A percentile compares a stretch with the other conserved stretches of the same genome.
These are phyloP conservation scores for Fusarium sp. DNA, from an alignment of 2,329 filamentous ascomycete species.

Conservation along the genomic window DNA sequence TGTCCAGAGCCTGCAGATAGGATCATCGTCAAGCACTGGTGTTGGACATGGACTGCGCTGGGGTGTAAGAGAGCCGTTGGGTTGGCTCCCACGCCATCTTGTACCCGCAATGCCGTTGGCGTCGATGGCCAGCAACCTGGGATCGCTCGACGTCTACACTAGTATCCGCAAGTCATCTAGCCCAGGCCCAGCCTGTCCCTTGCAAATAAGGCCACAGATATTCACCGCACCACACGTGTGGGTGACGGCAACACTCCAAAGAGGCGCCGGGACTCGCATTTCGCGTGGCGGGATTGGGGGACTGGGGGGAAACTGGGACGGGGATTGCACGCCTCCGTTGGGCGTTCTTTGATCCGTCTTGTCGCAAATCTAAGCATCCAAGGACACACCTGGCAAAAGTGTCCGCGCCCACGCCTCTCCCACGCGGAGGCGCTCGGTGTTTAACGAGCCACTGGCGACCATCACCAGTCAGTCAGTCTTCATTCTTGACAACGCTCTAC, in stretches of 20 bases:
- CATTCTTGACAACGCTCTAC: slow-evolving; percentile 16
- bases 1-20: slow-evolving; percentile 43
- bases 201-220: slow-evolving; percentile 50
- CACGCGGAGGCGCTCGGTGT: slow-evolving; percentile 36
- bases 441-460: slow-evolving; percentile 35
- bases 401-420: slow-evolving; percentile 31
- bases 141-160: slow-evolving; percentile 48
- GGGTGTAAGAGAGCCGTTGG: slow-evolving; percentile 44
- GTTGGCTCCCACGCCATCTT: slow-evolving; percentile 46
- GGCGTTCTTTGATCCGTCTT: slow-evolving; percentile 45
- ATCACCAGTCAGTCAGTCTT: slow-evolving; percentile 27
- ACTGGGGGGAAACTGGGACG: slow-evolving; percentile 23
- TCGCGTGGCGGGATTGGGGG: slow-evolving; percentile 38
- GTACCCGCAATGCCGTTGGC: slow-evolving; percentile 48
- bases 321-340: slow-evolving; percentile 40
- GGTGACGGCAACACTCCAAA: slow-evolving; percentile 46
- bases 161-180: slow-evolving; percentile 52
- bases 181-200: slow-evolving; percentile 39
- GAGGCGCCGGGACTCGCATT: slow-evolving; percentile 45
- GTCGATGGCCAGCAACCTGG: slow-evolving; percentile 46
- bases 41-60: slow-evolving; percentile 20
- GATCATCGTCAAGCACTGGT: slow-evolving; percentile 42
- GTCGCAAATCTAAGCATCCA: slow-evolving; percentile 48
- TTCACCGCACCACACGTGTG: slow-evolving; percentile 47
- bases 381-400: slow-evolving; percentile 34